These are phyloP conservation scores for Coemansia sp. DNA, from an alignment of 192 early-diverging fungal genomes.

Conservation along the genomic window DNA sequence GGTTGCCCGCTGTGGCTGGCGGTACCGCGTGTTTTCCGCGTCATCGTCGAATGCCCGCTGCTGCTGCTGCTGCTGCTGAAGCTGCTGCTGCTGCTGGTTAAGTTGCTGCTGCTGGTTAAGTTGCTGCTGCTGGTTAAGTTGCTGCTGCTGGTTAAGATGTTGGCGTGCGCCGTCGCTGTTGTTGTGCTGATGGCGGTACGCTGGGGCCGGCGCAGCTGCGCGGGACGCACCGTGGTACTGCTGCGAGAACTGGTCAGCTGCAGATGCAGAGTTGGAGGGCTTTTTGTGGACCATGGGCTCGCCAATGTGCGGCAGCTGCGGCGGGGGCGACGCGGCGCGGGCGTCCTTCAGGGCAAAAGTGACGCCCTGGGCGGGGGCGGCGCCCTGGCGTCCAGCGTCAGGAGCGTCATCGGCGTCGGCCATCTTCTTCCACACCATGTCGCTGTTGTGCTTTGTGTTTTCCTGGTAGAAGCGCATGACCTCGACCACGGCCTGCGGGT, in stretches of 20 bases:
- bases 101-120: conserved; percentile 1
- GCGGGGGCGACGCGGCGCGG: conserved; percentile 40
- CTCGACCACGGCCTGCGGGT: conserved; percentile 97
- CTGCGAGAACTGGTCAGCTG: conserved; percentile 33
- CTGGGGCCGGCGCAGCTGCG: conserved; percentile 39
- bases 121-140: conserved; percentile 17
- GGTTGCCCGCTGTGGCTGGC: conserved; percentile 41
- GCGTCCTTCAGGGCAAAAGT: conserved; percentile 56
- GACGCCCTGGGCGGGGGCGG: conserved; percentile 32
- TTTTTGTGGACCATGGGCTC: conserved; percentile 5
- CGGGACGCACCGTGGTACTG: conserved; percentile 37
- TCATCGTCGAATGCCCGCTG: conserved; percentile 45
- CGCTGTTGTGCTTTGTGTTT: conserved; percentile 55
- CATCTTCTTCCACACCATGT: conserved; percentile 53
- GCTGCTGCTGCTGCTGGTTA: conserved; percentile 37
- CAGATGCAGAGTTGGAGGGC: conserved; percentile 32
- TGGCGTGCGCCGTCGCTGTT: conserved; percentile 40
- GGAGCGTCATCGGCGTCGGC: conserved; percentile 24
- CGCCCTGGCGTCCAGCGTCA: conserved; percentile 45
- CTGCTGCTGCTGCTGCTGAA: conserved; percentile 37
- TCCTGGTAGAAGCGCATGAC: conserved; percentile 98
- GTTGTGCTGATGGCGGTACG: conserved; percentile 42
- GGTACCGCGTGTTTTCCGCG: conserved; percentile 42
- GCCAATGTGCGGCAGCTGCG: conserved; percentile 49
- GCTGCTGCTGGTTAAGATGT: conserved; percentile 25